Conservation (phyloP, 2,329 filamentous ascomycete species). For the Daldinia sp. region DNA sequence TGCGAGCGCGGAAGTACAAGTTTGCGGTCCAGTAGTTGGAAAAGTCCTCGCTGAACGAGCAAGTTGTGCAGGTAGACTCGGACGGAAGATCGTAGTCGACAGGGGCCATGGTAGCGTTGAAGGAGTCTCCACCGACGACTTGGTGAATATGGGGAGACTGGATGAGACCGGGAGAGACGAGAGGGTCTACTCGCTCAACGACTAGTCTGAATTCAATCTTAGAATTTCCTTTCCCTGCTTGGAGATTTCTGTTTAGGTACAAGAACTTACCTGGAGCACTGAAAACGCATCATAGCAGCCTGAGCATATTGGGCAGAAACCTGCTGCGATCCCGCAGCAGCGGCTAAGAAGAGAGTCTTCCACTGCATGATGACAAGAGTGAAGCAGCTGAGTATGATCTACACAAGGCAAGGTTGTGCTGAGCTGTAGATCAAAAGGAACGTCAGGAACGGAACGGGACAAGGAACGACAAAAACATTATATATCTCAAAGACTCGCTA, state of each 20-base stretch:
- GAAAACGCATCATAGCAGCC: constrained; percentile 40
- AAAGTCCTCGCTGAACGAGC: constrained; percentile 41
- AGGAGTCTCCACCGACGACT: constrained; percentile 39
- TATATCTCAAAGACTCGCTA: constrained; percentile 11
- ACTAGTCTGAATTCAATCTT: constrained; percentile 34
- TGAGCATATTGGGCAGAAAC: constrained; percentile 35
- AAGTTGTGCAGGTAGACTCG: constrained; percentile 39
- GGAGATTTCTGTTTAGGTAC: background rate
- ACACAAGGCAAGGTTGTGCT: constrained; percentile 19
- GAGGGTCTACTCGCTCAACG: constrained; percentile 42
- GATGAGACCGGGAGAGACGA: constrained; percentile 37
- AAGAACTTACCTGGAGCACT: constrained; percentile 31
- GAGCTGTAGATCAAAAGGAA: constrained; percentile 22
- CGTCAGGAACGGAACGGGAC: background rate
- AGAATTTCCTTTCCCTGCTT: constrained; percentile 1
- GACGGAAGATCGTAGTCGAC: constrained; percentile 33
- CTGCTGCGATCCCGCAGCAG: constrained; percentile 33
- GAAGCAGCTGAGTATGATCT: constrained; percentile 28
- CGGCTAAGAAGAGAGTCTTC: constrained; percentile 32
- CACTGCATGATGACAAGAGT: constrained; percentile 32
- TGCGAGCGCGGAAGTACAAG: constrained; percentile 40
- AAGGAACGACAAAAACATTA: constrained; percentile 14
- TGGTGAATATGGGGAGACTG: constrained; percentile 41
- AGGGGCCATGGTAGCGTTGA: constrained; percentile 39
- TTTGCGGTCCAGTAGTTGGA: constrained; percentile 43